These are phyloP conservation scores for Austroboletus niveus DNA, from an alignment of 1,284 basidiomycete genomes.

Conservation along the genomic window DNA sequence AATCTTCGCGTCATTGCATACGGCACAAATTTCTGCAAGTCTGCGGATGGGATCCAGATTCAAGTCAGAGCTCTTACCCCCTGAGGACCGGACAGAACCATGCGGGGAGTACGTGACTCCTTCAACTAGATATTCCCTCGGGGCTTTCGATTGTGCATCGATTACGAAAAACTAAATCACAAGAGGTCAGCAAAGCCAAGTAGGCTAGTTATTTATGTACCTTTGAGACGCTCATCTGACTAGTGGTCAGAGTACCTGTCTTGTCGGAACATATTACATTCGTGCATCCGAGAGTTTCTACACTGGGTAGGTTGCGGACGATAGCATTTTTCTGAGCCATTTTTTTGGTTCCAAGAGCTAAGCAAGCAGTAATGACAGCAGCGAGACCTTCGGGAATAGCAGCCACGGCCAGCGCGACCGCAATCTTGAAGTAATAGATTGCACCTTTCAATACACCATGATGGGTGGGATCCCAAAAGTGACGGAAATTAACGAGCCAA, in stretches of 20 bases:
- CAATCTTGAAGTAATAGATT: conserved; percentile 97
- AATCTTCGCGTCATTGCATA: conserved; percentile 92
- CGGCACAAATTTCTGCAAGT: conserved; percentile 84
- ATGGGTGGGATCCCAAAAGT: conserved; percentile 92
- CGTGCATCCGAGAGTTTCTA: conserved; percentile 94
- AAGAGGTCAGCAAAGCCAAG: conserved; percentile 9
- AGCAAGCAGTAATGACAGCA: conserved; percentile 94
- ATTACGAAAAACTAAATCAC: conserved; percentile 69
- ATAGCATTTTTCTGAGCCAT: conserved; percentile 99
- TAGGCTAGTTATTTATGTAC: conserved; percentile 40
- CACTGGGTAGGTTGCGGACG: conserved; percentile 91
- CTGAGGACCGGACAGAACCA: conserved; percentile 67
- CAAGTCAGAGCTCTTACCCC: conserved; percentile 61
- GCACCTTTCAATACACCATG: conserved; percentile 88
- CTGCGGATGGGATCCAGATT: conserved; percentile 74
- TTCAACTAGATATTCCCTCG: conserved; percentile 77
- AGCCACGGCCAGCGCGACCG: conserved; percentile 92
- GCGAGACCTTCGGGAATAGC: conserved; percentile 96
- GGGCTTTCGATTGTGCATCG: conserved; percentile 49
- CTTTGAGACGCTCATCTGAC: conserved; percentile 92
- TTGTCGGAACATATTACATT: conserved; percentile 98
- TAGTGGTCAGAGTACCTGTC: conserved; percentile 93
- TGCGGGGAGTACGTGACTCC: conserved; percentile 88
- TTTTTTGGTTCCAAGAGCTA: conserved; percentile 94
- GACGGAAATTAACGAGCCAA: conserved; percentile 92